A percentile compares a stretch with the other conserved stretches of the same genome.
Evolutionary conservation across 2,329 filamentous ascomycete genomes (phyloP).

Genomic region (Colletotrichum scovillei): DNA sequence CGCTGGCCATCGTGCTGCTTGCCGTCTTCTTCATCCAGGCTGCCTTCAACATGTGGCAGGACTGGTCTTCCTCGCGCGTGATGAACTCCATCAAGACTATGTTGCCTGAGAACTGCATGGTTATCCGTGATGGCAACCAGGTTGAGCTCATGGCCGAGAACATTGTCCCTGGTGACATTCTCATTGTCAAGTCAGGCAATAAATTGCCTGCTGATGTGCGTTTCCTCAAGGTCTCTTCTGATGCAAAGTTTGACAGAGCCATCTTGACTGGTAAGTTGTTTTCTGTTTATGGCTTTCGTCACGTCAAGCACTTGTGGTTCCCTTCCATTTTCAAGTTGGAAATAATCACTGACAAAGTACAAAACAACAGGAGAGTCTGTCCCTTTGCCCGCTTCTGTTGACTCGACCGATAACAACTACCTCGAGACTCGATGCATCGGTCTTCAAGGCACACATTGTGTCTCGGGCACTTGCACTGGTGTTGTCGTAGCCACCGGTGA

Average conservation of each 20-base stretch:
- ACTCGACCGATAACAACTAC: conserved; percentile 78
- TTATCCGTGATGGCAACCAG: conserved; percentile 69
- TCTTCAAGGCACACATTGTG: conserved; percentile 83
- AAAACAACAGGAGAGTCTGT: conserved; percentile 67
- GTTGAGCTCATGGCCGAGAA: conserved; percentile 63
- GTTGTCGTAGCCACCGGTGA: conserved; percentile 80
- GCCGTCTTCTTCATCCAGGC: conserved; percentile 78
- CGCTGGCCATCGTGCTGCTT: conserved; percentile 78
- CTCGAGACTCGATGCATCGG: conserved; percentile 82
- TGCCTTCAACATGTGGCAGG: conserved; percentile 76
- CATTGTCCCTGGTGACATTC: conserved; percentile 78
- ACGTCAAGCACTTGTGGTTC: neutral
- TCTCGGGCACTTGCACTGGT: conserved; percentile 74
- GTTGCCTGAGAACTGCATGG: conserved; percentile 78
- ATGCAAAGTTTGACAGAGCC: conserved; percentile 78
- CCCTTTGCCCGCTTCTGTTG: conserved; percentile 71
- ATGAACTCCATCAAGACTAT: conserved; percentile 85
- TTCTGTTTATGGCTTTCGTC: neutral
- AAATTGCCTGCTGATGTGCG: conserved; percentile 81
- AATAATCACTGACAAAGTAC: neutral
- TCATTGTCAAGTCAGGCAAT: conserved; percentile 76
- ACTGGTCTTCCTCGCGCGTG: conserved; percentile 80
- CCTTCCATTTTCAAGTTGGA: too few species aligned
- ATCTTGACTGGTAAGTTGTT: conserved; percentile 71
- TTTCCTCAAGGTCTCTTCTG: conserved; percentile 74